These are phyloP conservation scores for Phytophthora ramorum DNA, from an alignment of 352 stramenopile species.

Conservation along the genomic window DNA sequence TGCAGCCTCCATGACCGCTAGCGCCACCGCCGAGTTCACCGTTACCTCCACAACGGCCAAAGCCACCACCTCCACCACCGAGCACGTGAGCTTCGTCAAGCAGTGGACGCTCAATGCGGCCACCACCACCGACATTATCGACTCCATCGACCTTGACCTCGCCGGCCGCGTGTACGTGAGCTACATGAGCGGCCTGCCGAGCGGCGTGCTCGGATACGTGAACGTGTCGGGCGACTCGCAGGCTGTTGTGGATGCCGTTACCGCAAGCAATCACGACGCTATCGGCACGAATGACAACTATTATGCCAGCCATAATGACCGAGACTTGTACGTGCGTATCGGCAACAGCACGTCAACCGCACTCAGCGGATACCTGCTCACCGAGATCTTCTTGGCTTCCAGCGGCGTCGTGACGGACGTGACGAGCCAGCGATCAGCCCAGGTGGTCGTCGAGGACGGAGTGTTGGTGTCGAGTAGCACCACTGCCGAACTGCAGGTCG, in stretches of 20 bases:
- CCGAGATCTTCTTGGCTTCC: constrained; percentile 37
- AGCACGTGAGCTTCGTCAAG: constrained; percentile 33
- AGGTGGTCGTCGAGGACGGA: constrained; percentile 38
- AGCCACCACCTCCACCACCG: constrained; percentile 25
- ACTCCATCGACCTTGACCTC: constrained; percentile 37
- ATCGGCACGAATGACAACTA: constrained; percentile 26
- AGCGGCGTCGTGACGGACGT: constrained; percentile 34
- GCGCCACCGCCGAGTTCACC: constrained; percentile 27
- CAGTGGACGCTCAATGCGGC: constrained; percentile 41
- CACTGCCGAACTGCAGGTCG: constrained; percentile 35
- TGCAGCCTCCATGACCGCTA: constrained; percentile 15
- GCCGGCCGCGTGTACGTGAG: constrained; percentile 38
- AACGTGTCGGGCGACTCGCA: constrained; percentile 44
- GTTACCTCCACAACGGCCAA: constrained; percentile 28
- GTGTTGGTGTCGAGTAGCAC: constrained; percentile 35
- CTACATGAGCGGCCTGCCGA: constrained; percentile 30
- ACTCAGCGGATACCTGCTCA: constrained; percentile 38
- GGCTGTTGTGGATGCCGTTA: constrained; percentile 34
- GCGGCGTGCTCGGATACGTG: constrained; percentile 41
- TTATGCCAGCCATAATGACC: constrained; percentile 22
- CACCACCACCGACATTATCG: constrained; percentile 18
- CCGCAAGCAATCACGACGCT: constrained; percentile 27
- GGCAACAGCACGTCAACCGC: constrained; percentile 24
- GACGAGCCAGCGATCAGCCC: constrained; percentile 30
- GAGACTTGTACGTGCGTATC: constrained; percentile 33